Conservation (phyloP, 106 monocot species). For the Dioscorea dumetorum region DNA sequence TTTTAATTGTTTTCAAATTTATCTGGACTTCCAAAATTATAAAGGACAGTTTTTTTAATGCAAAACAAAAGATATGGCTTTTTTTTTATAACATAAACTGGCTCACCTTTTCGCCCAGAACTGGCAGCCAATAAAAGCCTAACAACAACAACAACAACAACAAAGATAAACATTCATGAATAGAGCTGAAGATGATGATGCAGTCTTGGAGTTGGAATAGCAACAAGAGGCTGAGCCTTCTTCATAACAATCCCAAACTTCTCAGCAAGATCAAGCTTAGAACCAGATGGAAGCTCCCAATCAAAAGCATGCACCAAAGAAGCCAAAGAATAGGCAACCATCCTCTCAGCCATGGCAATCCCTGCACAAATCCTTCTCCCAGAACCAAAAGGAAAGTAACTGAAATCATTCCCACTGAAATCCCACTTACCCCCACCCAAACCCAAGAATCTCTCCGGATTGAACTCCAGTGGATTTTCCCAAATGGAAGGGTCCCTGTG, state of each 20-base stretch:
- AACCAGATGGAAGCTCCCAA: slow-evolving; percentile 10
- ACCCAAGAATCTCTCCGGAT: slow-evolving; percentile 21
- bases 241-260: slow-evolving; percentile 19
- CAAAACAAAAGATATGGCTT: too few relatives aligned
- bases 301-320: slow-evolving; percentile 17
- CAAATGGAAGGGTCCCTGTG: slow-evolving; percentile 12
- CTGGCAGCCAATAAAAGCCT: too few relatives aligned
- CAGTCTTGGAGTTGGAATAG: slow-evolving; percentile 9
- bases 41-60: too few relatives aligned
- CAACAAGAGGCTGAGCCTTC: slow-evolving; percentile 11
- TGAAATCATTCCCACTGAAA: slow-evolving; percentile 3
- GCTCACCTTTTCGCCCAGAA: too few relatives aligned
- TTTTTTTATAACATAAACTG: too few relatives aligned
- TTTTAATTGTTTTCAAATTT: too few relatives aligned
- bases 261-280: slow-evolving; percentile 4
- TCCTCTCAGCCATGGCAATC: slow-evolving; percentile 6
- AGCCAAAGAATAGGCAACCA: slow-evolving; percentile 1
- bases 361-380: slow-evolving; percentile 21
- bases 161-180: too few relatives aligned
- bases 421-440: slow-evolving; percentile 3
- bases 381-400: slow-evolving; percentile 20
- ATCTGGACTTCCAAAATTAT: too few relatives aligned
- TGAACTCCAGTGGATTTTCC: slow-evolving; percentile 25
- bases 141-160: too few relatives aligned
- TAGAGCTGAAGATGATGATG: too few relatives aligned